Evolutionary conservation across 495 filamentous ascomycete species (phyloP).

Genomic region (Corynascus novoguineensis): DNA sequence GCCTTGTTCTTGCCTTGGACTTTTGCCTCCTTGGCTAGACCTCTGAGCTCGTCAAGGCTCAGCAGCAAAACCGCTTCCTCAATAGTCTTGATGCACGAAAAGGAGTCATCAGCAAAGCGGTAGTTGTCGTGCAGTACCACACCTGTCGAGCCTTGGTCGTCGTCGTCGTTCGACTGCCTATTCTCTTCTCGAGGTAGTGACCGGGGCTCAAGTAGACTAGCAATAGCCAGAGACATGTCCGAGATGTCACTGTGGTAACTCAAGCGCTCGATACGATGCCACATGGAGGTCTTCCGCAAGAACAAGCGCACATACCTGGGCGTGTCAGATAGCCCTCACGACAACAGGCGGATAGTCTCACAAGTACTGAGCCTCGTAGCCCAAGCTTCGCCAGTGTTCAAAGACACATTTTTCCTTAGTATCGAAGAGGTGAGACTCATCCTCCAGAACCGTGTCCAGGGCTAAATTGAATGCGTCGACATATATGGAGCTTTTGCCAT

Average conservation of each 20-base stretch:
- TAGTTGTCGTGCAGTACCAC: constrained; percentile 50
- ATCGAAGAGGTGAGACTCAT: constrained; percentile 84
- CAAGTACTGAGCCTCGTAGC: constrained; percentile 89
- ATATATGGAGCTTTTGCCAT: constrained; percentile 75
- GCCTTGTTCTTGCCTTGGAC: constrained; percentile 85
- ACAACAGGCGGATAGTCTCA: constrained; percentile 38
- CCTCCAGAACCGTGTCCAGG: constrained; percentile 81
- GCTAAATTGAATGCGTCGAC: constrained; percentile 96
- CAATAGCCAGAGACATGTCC: constrained; percentile 60
- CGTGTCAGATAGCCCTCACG: constrained; percentile 9
- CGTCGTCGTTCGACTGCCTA: not conserved
- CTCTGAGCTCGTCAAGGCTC: constrained; percentile 78
- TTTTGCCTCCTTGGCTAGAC: constrained; percentile 78
- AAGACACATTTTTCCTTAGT: constrained; percentile 76
- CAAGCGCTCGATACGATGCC: constrained; percentile 78
- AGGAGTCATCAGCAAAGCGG: constrained; percentile 72
- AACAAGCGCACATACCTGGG: constrained; percentile 83
- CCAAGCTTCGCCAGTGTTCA: constrained; percentile 62
- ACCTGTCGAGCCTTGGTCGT: constrained; percentile 31
- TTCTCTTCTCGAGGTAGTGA: not conserved
- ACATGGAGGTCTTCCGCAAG: constrained; percentile 86
- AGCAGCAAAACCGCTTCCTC: constrained; percentile 83
- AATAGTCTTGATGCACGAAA: constrained; percentile 64
- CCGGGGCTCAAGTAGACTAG: constrained; percentile 42
- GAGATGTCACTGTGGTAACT: constrained; percentile 78